Conservation (phyloP, 305 asterid genomes). For the Ilex paraguariensis region DNA sequence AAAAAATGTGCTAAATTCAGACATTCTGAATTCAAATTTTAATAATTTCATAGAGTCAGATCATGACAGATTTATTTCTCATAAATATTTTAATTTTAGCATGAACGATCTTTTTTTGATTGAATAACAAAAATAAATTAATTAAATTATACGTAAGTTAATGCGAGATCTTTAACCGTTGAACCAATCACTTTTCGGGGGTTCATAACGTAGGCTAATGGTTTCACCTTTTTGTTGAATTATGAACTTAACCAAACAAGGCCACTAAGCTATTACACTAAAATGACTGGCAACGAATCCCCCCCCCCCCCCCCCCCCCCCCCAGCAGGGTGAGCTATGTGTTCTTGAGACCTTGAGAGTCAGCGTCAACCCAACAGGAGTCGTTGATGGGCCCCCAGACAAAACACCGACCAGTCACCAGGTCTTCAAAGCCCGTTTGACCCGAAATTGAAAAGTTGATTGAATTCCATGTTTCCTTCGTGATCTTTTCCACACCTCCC, state of each 20-base stretch:
- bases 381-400: conserved; percentile 45
- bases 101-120: neutral
- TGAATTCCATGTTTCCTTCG: conserved; percentile 20
- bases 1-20: conserved; percentile 14
- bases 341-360: conserved; percentile 10
- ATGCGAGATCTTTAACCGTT: no score
- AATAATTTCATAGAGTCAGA: neutral
- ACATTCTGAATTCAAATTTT: neutral
- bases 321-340: no score
- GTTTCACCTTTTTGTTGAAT: no score
- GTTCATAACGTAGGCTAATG: no score
- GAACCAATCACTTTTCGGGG: no score
- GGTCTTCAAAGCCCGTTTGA: no score
- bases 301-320: no score
- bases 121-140: neutral
- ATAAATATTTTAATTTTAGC: no score
- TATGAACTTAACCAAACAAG: no score
- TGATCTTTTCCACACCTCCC: conserved; percentile 5
- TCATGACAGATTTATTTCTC: neutral
- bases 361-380: conserved; percentile 28
- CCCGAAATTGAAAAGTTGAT: conserved; percentile 19
- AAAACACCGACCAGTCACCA: conserved; percentile 40
- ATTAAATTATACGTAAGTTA: no score
- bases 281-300: neutral
- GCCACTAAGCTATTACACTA: neutral